Percentiles rank a stretch among this genome's conserved stretches.
Evolutionary conservation across 495 filamentous ascomycete species (phyloP).

Genomic region (Amphirosellinia nigrospora): DNA sequence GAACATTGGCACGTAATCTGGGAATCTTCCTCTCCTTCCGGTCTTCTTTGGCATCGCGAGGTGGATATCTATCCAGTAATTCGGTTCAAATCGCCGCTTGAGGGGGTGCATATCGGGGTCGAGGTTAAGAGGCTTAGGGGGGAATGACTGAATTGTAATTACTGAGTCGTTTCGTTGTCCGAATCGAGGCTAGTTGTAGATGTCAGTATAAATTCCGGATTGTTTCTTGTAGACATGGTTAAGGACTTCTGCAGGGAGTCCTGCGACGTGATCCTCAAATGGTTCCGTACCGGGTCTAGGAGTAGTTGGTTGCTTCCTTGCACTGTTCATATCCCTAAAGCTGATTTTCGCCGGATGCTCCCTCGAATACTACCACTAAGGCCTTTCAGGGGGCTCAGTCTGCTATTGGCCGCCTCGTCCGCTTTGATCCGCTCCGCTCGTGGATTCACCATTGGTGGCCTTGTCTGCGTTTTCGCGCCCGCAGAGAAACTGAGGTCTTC

Average conservation of each 20-base stretch:
- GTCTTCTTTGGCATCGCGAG: conserved; percentile 76
- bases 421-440: conserved; percentile 81
- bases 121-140: conserved; percentile 84
- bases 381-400: conserved; percentile 56
- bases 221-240: conserved; percentile 37
- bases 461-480: conserved; percentile 75
- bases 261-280: conserved; percentile 32
- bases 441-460: conserved; percentile 72
- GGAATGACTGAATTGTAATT: conserved; percentile 99
- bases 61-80: conserved; percentile 89
- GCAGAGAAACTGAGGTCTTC: conserved; percentile 91
- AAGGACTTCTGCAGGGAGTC: conserved; percentile 32
- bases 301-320: conserved; percentile 81
- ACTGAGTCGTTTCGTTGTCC: conserved; percentile 86
- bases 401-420: conserved; percentile 65
- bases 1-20: conserved; percentile 99
- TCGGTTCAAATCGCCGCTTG: conserved; percentile 92
- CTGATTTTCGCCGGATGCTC: conserved; percentile 85
- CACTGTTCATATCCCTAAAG: conserved; percentile 91
- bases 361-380: conserved; percentile 63
- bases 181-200: conserved; percentile 73
- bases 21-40: conserved; percentile 86
- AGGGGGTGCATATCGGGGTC: conserved; percentile 95
- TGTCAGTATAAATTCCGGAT: conserved; percentile 40
- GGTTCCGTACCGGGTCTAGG: conserved; percentile 73